Base-by-base conservation (phyloP, 345 rosid genomes). In the Acer yangbiense region DNA sequence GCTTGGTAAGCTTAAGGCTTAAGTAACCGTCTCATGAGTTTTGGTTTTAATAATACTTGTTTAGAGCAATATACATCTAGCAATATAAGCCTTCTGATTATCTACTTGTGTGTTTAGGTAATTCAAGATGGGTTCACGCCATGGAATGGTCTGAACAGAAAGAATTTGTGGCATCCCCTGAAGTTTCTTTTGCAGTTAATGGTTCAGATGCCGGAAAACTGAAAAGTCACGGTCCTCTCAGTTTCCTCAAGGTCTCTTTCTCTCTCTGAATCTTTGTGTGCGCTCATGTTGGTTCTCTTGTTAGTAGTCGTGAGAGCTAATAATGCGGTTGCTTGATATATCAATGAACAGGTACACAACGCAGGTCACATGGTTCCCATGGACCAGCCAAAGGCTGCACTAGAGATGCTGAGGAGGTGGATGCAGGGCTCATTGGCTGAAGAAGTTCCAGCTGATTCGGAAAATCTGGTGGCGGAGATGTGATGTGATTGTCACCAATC, bases 311-410 rank as follows among this genome's bases (percentile, higher is more conserved):
- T 17, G 32, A 8, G 54, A 71, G 44, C 79, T 84, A 41, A 23
- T 23, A 23, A 86, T 21, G 14, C 29, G 7, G 25, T 69, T 68
- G 77, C 66, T 10, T 60, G 69, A 62, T 76, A 48, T 43, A 74
- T 80, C 13, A 43, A 44, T 16, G 23, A 78, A 77, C 87, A 96
- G 97, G 97, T 94, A 63, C 94, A 83, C 2, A 88, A 96, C 76
- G 97, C 99, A 1, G 97, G 99, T 82, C 99, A 96, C 85, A 94
- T 96, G 99, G 97, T 94, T 79, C 99, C 99, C 0, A 96, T 94
- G 99, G 98, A 96, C 83, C 97, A 96, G 81, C 98, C 98, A 0
- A 88, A 90, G 88, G 98, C 90, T 79, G 78, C 99, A 25, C 75
- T 96, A 60, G 89, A 86, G 88, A 96, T 96, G 99, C 86, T 96